These are phyloP conservation scores for Alternaria sp. DNA, from an alignment of 2,329 filamentous ascomycete genomes.

Conservation along the genomic window DNA sequence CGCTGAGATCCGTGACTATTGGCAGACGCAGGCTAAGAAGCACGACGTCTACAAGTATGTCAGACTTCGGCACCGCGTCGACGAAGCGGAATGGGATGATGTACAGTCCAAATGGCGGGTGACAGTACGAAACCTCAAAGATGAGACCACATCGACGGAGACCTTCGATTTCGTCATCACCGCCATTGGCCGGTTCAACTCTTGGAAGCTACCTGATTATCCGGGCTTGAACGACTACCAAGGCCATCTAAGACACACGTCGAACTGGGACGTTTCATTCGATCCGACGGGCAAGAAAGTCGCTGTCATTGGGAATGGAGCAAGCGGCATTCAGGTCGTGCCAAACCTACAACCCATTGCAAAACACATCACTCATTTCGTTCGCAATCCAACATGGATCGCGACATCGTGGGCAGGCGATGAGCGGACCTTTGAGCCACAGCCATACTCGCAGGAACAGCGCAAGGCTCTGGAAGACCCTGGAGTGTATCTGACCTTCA, in stretches of 20 bases:
- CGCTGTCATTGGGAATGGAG: conserved; percentile 69
- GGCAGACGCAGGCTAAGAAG: conserved; percentile 49
- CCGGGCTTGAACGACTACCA: conserved; percentile 38
- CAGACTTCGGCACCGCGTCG: conserved; percentile 48
- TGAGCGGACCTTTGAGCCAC: conserved; percentile 51
- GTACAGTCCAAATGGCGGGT: conserved; percentile 63
- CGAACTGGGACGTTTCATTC: conserved; percentile 47
- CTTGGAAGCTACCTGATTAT: conserved; percentile 42
- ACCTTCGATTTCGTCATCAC: conserved; percentile 48
- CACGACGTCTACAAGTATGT: conserved; percentile 50
- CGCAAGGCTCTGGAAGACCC: conserved; percentile 66
- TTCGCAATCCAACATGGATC: conserved; percentile 67
- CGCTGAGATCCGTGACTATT: conserved; percentile 53
- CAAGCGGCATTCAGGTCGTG: conserved; percentile 67
- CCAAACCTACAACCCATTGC: conserved; percentile 65
- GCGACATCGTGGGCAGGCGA: conserved; percentile 60
- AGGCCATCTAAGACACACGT: conserved; percentile 39
- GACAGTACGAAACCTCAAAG: conserved; percentile 61
- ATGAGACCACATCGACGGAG: conserved; percentile 25
- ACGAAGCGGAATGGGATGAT: conserved; percentile 50
- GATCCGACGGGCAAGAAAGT: conserved; percentile 64
- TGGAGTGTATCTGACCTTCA: conserved; percentile 61
- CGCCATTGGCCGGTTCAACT: conserved; percentile 41
- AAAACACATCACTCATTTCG: conserved; percentile 57
- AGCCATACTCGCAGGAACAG: conserved; percentile 58